A percentile compares a stretch with the other conserved stretches of the same genome.
Evolutionary conservation across 768 basidiomycete genomes (phyloP).

Genomic region (Tephrocybe rancida): DNA sequence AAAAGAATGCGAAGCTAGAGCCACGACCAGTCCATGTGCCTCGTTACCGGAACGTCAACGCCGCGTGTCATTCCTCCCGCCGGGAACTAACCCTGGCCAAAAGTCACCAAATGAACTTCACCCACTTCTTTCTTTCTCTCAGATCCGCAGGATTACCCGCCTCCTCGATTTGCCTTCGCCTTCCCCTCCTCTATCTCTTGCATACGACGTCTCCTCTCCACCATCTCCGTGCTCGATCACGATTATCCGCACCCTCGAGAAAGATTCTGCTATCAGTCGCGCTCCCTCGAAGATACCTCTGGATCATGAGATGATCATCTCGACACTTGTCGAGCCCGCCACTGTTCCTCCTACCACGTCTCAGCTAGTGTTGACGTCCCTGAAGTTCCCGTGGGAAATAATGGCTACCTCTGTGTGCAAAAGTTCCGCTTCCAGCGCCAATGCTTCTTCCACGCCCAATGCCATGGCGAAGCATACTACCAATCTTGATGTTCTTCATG

Average conservation of each 20-base stretch:
- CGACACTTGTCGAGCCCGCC: conserved; percentile 12
- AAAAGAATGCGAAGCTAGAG: conserved; percentile 3
- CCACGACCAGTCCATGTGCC: conserved; percentile 7
- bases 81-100: conserved; percentile 10
- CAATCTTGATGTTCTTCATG: conserved; percentile 66
- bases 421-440: background rate
- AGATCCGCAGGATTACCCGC: conserved; percentile 7
- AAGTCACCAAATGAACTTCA: conserved; percentile 9
- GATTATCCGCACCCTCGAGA: background rate
- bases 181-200: background rate
- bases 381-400: conserved; percentile 14
- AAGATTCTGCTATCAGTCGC: background rate
- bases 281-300: background rate
- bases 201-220: conserved; percentile 13
- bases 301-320: background rate
- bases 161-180: conserved; percentile 4
- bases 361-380: conserved; percentile 6
- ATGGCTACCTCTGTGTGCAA: conserved; percentile 6
- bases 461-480: conserved; percentile 31
- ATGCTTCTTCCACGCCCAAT: conserved; percentile 5
- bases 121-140: conserved; percentile 5
- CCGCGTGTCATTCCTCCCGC: conserved; percentile 14
- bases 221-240: conserved; percentile 6
- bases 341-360: conserved; percentile 8
- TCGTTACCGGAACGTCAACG: conserved; percentile 8